Evolutionary conservation across 2,329 filamentous ascomycete species (phyloP), one percentile per base, ranked within the genome.

Genomic region (Claviceps maximensis): DNA sequence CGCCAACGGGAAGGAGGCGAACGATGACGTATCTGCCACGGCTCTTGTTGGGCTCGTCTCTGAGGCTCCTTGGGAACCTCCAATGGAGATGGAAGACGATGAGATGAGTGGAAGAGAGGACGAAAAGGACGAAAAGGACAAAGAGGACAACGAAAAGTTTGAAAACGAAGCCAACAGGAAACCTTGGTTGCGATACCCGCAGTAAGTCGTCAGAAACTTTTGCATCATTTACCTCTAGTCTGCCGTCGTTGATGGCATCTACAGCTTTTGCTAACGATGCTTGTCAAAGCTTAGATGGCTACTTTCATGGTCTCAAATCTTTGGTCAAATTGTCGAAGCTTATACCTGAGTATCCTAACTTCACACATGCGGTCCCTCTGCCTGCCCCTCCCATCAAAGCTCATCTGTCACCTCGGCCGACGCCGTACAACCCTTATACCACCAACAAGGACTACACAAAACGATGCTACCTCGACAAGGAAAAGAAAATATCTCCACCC

Each of bases 281-380:
- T 4, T 31, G n/a, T 21, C 9, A 13, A 31, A 94, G 91, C 60
- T 81, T 95, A 52, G 82, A 84, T 58, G 79, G 85, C 46, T 95
- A 91, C 65, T 89, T 87, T 67, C 82, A 85, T 42, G 89, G 89
- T 5, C 74, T 95, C 53, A 80, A 83, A 59, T 80, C 80, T 0
- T 66, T 95, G 54, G 82, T 89, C 2, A 71, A 77, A 27, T 73
- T 79, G 48, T 69, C 74, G 9, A 71, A 82, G 8, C 86, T 90
- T 57, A 70, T 76, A 15, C 79, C 87, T 0, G 89, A 95, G 64
- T 95, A 89, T 60, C 89, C 89, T 15, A 71, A 69, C 42, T 59
- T 56, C 23, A 61, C 63, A 10, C 64, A 60, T 25, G 59, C 60
- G 51, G 69, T 57, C 47, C 69, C 59, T 56, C 63, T 68, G 52